Conservation (phyloP, 1,284 basidiomycete genomes). For the Kalmanozyma brasiliensis region DNA sequence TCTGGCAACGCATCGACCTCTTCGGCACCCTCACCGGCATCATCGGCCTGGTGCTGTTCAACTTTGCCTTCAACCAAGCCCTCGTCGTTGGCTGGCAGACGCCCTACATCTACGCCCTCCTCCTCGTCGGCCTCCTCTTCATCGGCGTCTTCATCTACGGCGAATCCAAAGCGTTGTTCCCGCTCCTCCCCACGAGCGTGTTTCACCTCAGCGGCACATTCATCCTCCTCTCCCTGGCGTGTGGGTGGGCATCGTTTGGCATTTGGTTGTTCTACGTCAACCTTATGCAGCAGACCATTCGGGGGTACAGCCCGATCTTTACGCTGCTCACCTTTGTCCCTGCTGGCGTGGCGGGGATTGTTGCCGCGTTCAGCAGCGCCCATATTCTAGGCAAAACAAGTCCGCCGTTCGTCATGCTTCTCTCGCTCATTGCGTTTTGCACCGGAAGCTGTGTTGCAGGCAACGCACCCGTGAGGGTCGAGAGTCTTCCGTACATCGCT, state of each 20-base stretch:
- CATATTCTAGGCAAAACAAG: constrained; percentile 34
- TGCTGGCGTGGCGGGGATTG: constrained; percentile 30
- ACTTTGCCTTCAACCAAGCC: constrained; percentile 58
- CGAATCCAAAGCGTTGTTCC: constrained; percentile 32
- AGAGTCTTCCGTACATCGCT: constrained; percentile 33
- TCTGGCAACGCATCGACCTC: constrained; percentile 40
- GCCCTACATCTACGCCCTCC: constrained; percentile 47
- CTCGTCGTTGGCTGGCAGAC: constrained; percentile 54
- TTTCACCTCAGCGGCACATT: constrained; percentile 31
- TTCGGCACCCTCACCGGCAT: constrained; percentile 52
- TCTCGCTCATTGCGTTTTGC: constrained; percentile 47
- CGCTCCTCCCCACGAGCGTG: constrained; percentile 47
- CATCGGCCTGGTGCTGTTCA: constrained; percentile 50
- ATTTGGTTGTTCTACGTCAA: constrained; percentile 47
- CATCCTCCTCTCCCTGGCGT: constrained; percentile 34
- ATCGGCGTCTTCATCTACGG: constrained; percentile 37
- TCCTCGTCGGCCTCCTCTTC: constrained; percentile 51
- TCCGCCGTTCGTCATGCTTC: constrained; percentile 43
- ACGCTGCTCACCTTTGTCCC: constrained; percentile 36
- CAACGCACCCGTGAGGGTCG: constrained; percentile 26
- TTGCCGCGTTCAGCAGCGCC: constrained; percentile 44
- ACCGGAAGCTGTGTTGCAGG: constrained; percentile 44
- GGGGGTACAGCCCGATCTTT: constrained; percentile 20
- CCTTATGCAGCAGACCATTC: constrained; percentile 27
- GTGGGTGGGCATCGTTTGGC: constrained; percentile 55